These are phyloP conservation scores for Luvunga scandens DNA, from an alignment of 345 rosid genomes.

Conservation along the genomic window DNA sequence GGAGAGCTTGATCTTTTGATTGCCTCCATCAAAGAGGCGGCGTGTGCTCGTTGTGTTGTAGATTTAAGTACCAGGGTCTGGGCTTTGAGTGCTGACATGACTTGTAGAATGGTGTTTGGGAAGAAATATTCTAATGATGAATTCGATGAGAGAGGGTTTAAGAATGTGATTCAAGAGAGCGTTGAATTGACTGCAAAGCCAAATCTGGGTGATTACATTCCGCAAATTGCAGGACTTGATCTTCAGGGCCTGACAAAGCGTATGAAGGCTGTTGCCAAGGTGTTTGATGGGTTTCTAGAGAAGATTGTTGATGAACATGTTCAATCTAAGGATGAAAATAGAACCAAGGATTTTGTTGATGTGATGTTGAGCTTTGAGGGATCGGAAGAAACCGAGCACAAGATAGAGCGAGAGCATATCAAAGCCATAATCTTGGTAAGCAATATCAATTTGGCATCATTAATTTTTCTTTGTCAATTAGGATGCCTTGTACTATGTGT, in stretches of 20 bases:
- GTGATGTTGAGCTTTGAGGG: slow-evolving; percentile 25
- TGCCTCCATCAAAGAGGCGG: neutral
- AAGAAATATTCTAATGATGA: slow-evolving; percentile 31
- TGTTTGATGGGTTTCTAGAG: slow-evolving; percentile 30
- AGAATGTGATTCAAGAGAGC: slow-evolving; percentile 21
- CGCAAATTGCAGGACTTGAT: slow-evolving; percentile 24
- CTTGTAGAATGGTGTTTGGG: slow-evolving; percentile 16
- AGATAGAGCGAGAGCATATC: slow-evolving; percentile 16
- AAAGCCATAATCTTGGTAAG: slow-evolving; percentile 19
- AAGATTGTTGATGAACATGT: slow-evolving; percentile 29
- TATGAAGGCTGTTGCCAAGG: slow-evolving; percentile 32
- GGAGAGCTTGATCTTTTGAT: neutral
- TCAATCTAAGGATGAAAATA: slow-evolving; percentile 13
- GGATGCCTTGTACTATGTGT: no score
- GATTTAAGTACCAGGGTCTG: neutral
- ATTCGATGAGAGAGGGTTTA: slow-evolving; percentile 20
- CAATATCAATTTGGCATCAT: neutral
- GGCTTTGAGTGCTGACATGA: slow-evolving; percentile 25
- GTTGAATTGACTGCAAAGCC: slow-evolving; percentile 15
- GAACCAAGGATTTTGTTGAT: slow-evolving; percentile 31
- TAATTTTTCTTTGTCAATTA: no score
- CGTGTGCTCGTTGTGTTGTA: neutral
- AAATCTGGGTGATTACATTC: slow-evolving; percentile 30
- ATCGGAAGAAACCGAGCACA: slow-evolving; percentile 20
- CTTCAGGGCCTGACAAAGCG: slow-evolving; percentile 23